phyloP scores from a whole-genome alignment of 2,329 filamentous ascomycete genomes.

The Pseudogymnoascus sp. region DNA sequence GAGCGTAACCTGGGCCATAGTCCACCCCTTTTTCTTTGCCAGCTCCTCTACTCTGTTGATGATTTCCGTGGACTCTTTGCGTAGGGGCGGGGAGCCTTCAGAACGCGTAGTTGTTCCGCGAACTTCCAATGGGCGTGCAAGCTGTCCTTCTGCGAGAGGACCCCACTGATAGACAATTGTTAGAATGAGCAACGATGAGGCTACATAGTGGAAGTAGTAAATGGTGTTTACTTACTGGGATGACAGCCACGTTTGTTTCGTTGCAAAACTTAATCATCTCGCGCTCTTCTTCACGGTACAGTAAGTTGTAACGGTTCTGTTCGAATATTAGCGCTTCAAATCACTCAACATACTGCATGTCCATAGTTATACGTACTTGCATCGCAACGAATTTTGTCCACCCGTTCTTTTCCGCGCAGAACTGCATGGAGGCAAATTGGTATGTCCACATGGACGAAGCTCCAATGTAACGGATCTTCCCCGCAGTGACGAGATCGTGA shows the following conservation, averaged over 20 bases:
- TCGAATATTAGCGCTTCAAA: not conserved
- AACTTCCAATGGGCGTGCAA: slow-evolving; percentile 25
- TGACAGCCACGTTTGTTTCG: slow-evolving; percentile 36
- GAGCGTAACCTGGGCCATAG: slow-evolving; percentile 49
- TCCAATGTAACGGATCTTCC: slow-evolving; percentile 50
- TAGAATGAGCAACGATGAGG: not conserved
- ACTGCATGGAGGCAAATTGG: slow-evolving; percentile 43
- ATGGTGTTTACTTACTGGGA: slow-evolving; percentile 23
- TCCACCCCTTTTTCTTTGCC: slow-evolving; percentile 47
- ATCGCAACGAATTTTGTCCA: slow-evolving; percentile 52
- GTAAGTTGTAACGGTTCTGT: slow-evolving; percentile 46
- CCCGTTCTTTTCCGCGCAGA: slow-evolving; percentile 42
- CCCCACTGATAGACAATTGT: slow-evolving; percentile 23
- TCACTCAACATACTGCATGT: not conserved
- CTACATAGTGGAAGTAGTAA: slow-evolving; percentile 1
- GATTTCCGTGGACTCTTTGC: slow-evolving; percentile 32
- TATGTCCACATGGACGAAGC: slow-evolving; percentile 42
- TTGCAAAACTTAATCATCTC: slow-evolving; percentile 38
- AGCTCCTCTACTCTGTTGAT: slow-evolving; percentile 48
- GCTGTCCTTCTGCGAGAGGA: slow-evolving; percentile 28
- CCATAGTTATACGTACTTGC: slow-evolving; percentile 19
- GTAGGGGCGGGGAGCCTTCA: slow-evolving; percentile 7
- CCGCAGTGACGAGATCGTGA: slow-evolving; percentile 50
- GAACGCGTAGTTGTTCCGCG: slow-evolving; percentile 20
- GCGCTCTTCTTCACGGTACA: slow-evolving; percentile 50